Percentiles rank a stretch among this genome's conserved stretches.
Conservation (phyloP, 176 grass and related monocot genomes). For the Areca catechu region DNA sequence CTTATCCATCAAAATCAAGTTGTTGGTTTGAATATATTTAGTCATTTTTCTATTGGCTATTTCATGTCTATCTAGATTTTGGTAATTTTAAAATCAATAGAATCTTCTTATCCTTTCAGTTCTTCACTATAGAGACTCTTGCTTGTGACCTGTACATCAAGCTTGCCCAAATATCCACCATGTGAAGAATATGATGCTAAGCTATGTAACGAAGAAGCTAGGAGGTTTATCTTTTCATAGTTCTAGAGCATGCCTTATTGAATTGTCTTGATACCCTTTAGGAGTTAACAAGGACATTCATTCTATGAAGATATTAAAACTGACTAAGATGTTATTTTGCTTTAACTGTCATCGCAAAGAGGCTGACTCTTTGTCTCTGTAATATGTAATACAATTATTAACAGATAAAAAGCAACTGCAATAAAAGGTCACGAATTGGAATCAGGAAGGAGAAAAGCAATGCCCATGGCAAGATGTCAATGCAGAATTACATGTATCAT, state of each 20-base stretch:
- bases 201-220: slow-evolving; percentile 86
- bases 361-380: not conserved
- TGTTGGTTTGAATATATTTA: not conserved
- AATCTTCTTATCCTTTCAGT: no score
- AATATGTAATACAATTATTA: slow-evolving; percentile 7
- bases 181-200: slow-evolving; percentile 97
- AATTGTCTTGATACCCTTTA: no score
- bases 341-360: not conserved
- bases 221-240: slow-evolving; percentile 44
- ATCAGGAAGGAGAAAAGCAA: slow-evolving; percentile 58
- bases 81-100: slow-evolving; percentile 6
- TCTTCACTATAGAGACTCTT: slow-evolving; percentile 63
- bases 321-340: not conserved
- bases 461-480: slow-evolving; percentile 51
- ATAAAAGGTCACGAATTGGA: slow-evolving; percentile 58
- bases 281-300: no score
- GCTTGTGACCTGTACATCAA: slow-evolving; percentile 85
- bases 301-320: no score
- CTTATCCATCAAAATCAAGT: no score
- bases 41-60: not conserved
- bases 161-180: slow-evolving; percentile 94
- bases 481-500: slow-evolving; percentile 54
- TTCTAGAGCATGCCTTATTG: no score
- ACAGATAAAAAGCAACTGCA: slow-evolving; percentile 78
- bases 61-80: not conserved